Evolutionary conservation across 139 green algal genomes (phyloP), one percentile per base, ranked within the genome.

Genomic region (Trebouxia sp.): DNA sequence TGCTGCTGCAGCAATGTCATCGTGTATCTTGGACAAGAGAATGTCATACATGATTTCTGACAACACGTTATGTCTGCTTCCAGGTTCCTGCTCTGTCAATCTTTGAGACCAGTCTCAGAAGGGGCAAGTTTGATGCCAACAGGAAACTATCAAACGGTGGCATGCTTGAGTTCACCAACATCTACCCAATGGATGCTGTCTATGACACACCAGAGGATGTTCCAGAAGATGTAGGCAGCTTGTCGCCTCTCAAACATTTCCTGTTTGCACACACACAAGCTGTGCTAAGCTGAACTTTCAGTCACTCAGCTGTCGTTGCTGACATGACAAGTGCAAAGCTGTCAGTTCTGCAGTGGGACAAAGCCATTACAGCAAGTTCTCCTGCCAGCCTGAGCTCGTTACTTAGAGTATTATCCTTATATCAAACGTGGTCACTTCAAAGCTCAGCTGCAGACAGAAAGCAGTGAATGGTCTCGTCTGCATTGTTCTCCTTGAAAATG

Each of bases 131-230:
- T 83, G 97, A 99, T 80, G 93, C 94, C 62, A 92, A 75, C 62
- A 87, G 96, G 50, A 96, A 95, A 84, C 90, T 99, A 39, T 92
- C 92, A 9, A 90, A 99, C 84, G 97, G 97, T 39, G 79, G 56
- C 9, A 82, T 99, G 53, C 93, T 99, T 90, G 94, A 98, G 77
- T 98, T 99, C 83, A 86, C 87, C 28, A 89, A 98, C 77, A 91
- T 98, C 75, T 99, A 98, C 88, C 92, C 95, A 43, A 97, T 99
- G 95, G 97, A 99, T 80, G 97, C 97, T n/a, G 94, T 98, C 11
- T 99, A 94, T 69, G 97, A 99, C 88, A 97, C 88, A 17, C 89
- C 83, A 5, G 93, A 95, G 30, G 97, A 99, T 81, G 97, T 99
- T 37, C 97, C 97, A 47, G 91, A 98, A 80, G 96, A 99, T 45